These are phyloP conservation scores for Nitzschia sp. DNA, from an alignment of 108 stramenopile genomes.

Conservation along the genomic window DNA sequence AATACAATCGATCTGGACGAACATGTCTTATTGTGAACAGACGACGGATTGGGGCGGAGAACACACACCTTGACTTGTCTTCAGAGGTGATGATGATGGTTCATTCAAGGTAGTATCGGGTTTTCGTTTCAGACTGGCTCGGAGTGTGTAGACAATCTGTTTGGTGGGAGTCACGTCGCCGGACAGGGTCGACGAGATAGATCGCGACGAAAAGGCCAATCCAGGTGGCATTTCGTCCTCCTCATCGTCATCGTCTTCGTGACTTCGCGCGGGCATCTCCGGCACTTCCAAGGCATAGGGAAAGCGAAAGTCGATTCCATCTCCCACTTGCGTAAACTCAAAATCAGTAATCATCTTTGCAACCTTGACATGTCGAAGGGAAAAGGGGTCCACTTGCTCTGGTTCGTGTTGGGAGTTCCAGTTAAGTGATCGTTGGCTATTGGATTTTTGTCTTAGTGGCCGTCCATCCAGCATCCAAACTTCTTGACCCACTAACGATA, in stretches of 20 bases:
- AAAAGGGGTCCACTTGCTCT: not conserved
- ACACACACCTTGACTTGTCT: too few species aligned
- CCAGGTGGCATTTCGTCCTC: not conserved
- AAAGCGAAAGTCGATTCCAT: conserved; percentile 14
- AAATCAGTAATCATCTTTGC: conserved; percentile 5
- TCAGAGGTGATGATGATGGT: too few species aligned
- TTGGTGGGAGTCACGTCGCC: not conserved
- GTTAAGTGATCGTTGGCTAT: not conserved
- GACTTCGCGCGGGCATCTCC: not conserved
- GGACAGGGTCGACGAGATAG: not conserved
- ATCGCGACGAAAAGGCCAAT: not conserved
- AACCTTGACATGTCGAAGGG: not conserved
- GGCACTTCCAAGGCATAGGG: not conserved
- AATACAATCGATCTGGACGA: too few species aligned
- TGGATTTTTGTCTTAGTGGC: not conserved
- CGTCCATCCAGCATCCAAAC: conserved; percentile 2
- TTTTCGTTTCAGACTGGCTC: not conserved
- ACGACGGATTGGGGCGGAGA: too few species aligned
- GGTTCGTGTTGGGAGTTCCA: not conserved
- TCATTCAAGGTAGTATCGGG: not conserved
- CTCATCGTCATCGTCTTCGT: not conserved
- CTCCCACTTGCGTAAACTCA: not conserved
- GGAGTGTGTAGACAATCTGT: not conserved
- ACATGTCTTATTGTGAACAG: too few species aligned
- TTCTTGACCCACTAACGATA: not conserved